phyloP scores from a whole-genome alignment of 2,329 filamentous ascomycete genomes.

The Venturiaceae sp. region DNA sequence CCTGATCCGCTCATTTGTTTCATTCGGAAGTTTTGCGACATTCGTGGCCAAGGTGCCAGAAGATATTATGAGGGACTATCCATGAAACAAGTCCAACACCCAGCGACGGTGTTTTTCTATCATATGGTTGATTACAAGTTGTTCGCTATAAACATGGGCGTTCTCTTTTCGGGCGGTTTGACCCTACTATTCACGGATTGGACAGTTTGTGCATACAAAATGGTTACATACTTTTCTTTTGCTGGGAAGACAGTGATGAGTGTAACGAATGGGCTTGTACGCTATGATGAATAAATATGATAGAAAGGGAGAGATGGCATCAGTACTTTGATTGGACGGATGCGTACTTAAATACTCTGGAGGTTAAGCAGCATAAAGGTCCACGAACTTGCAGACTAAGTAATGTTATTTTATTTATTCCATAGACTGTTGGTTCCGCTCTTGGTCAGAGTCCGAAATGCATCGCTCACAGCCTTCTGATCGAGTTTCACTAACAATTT shows the following conservation, averaged over 20 bases:
- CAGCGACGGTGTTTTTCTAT: not conserved
- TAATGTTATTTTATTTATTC: no score
- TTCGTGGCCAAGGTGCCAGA: not conserved
- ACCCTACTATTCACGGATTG: no score
- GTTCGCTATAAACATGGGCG: not conserved
- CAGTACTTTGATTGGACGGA: no score
- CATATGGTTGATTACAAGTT: not conserved
- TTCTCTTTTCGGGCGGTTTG: no score
- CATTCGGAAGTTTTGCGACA: not conserved
- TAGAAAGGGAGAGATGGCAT: not conserved
- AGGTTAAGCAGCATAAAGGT: no score
- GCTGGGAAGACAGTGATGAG: not conserved
- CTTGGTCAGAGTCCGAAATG: no score
- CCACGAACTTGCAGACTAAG: no score
- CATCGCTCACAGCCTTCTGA: no score
- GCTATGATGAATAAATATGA: not conserved
- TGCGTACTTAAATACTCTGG: no score
- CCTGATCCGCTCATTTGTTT: no score
- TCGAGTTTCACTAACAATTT: no score
- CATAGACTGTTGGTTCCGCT: no score
- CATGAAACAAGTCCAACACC: not conserved
- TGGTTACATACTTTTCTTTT: not conserved
- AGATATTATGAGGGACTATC: not conserved
- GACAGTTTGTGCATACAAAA: not conserved
- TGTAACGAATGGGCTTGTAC: not conserved